A percentile compares a stretch with the other conserved stretches of the same genome.
Conservation (phyloP, 352 stramenopile genomes). For the Phytophthora pinifolia region DNA sequence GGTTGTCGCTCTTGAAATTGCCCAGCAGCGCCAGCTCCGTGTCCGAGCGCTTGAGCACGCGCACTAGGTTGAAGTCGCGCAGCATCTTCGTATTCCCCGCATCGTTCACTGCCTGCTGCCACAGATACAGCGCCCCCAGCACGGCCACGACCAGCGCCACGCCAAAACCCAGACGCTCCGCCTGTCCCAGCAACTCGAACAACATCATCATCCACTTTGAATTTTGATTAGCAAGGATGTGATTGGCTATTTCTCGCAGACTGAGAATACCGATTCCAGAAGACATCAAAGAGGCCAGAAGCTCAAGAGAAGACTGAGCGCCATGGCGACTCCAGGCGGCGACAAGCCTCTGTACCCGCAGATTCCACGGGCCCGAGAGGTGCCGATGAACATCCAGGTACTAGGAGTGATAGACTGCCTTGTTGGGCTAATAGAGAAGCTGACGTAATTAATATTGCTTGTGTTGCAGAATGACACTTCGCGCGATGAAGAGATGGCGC, state of each 20-base stretch:
- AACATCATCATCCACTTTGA: conserved; percentile 9
- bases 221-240: conserved; percentile 27
- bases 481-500: conserved; percentile 53
- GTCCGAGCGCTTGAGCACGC: conserved; percentile 68
- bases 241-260: conserved; percentile 28
- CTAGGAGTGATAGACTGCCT: not conserved
- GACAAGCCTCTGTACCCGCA: conserved; percentile 30
- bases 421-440: not conserved
- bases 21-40: conserved; percentile 68
- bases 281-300: no score
- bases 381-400: conserved; percentile 22
- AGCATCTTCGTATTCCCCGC: conserved; percentile 39
- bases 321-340: conserved; percentile 16
- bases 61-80: conserved; percentile 57
- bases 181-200: conserved; percentile 20
- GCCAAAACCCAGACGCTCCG: conserved; percentile 29
- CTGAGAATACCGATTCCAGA: no score
- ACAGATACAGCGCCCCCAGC: conserved; percentile 35
- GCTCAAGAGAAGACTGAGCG: not conserved
- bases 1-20: conserved; percentile 62
- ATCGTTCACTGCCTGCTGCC: conserved; percentile 28
- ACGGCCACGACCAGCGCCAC: conserved; percentile 30
- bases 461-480: conserved; percentile 34
- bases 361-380: conserved; percentile 13
- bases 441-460: not conserved